These are phyloP conservation scores for Westerdykella ornata DNA, from an alignment of 2,329 filamentous ascomycete genomes.

Conservation along the genomic window DNA sequence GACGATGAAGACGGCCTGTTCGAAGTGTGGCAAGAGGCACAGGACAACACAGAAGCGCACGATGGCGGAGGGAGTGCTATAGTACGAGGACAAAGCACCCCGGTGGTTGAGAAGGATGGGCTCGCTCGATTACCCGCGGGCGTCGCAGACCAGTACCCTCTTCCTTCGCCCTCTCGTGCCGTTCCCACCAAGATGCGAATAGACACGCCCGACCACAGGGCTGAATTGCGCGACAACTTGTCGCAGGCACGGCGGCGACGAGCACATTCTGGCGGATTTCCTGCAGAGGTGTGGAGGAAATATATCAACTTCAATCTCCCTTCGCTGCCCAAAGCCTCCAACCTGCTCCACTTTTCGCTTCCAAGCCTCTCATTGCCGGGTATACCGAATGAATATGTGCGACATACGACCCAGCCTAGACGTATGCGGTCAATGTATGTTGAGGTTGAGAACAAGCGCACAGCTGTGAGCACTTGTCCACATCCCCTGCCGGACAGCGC, in stretches of 20 bases:
- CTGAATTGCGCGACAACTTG: constrained; percentile 36
- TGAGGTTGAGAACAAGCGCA: constrained; percentile 7
- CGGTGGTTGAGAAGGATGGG: background rate
- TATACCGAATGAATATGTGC: constrained; percentile 16
- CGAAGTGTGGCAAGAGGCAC: constrained; percentile 32
- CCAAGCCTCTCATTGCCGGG: constrained; percentile 28
- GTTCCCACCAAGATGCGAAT: constrained; percentile 34
- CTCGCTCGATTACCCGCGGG: background rate
- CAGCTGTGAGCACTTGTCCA: constrained; percentile 19
- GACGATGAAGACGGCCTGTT: constrained; percentile 44
- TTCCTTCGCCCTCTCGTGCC: constrained; percentile 45
- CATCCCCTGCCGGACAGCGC: constrained; percentile 9
- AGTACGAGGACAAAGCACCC: background rate
- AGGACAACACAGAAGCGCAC: constrained; percentile 1
- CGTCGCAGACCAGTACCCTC: constrained; percentile 6
- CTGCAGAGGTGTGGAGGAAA: constrained; percentile 32
- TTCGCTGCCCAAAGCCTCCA: constrained; percentile 32
- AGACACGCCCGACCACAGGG: constrained; percentile 30
- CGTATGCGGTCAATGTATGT: constrained; percentile 2
- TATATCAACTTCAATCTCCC: constrained; percentile 35
- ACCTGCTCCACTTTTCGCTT: constrained; percentile 33
- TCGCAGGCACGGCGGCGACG: constrained; percentile 30
- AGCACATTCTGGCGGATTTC: constrained; percentile 35
- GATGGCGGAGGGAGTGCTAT: background rate
- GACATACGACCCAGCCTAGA: constrained; percentile 9